These are phyloP conservation scores for Delitschia confertaspora DNA, from an alignment of 495 filamentous ascomycete genomes.

Conservation along the genomic window DNA sequence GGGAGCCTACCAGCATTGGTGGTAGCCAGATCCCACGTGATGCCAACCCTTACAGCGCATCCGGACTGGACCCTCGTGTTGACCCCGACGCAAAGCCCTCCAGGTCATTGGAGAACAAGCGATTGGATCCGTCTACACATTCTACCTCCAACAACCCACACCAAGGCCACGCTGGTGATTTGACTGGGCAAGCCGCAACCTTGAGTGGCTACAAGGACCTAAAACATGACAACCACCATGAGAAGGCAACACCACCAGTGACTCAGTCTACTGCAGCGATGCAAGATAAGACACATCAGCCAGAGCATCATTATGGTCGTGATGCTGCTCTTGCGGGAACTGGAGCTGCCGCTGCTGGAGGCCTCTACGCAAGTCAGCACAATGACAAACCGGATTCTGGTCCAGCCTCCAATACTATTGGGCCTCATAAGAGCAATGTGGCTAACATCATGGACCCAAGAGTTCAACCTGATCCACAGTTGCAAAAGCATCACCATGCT, in stretches of 20 bases:
- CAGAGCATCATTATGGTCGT: conserved; percentile 27
- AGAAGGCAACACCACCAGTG: not conserved
- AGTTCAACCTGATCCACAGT: conserved; percentile 15
- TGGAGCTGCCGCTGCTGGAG: conserved; percentile 20
- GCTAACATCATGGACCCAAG: conserved; percentile 17
- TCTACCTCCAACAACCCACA: not conserved
- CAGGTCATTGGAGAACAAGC: not conserved
- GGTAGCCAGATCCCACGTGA: not conserved
- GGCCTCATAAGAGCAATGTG: conserved; percentile 17
- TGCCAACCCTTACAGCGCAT: conserved; percentile 12
- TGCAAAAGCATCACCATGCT: conserved; percentile 13
- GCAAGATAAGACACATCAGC: not conserved
- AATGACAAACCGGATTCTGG: conserved; percentile 7
- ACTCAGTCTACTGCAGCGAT: not conserved
- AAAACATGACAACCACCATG: too few species aligned
- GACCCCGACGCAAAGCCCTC: conserved; percentile 1
- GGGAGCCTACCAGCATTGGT: conserved; percentile 4
- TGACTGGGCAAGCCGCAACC: too few species aligned
- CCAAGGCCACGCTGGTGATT: too few species aligned
- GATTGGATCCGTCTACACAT: not conserved
- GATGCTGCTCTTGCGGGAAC: conserved; percentile 18
- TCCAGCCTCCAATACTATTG: conserved; percentile 14
- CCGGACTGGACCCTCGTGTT: conserved; percentile 15
- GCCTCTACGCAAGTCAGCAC: conserved; percentile 12
- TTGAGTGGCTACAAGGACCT: too few species aligned